A percentile compares a stretch with the other conserved stretches of the same genome.
phyloP scores from a whole-genome alignment of 2,329 filamentous ascomycete species.

The Fusarium penzigii region DNA sequence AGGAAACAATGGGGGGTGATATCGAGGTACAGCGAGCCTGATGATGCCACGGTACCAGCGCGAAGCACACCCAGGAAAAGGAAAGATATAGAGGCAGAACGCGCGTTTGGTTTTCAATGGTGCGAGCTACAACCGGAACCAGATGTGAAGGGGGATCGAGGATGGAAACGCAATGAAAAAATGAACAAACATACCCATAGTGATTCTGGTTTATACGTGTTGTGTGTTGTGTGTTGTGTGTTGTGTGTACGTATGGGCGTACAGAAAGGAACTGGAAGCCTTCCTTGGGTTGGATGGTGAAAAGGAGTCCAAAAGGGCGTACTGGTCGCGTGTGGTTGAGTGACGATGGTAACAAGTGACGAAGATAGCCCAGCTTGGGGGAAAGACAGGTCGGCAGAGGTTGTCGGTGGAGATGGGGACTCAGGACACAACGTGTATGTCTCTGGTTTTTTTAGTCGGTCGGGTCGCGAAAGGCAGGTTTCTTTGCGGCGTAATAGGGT shows the following conservation, averaged over 20 bases:
- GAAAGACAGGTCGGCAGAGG: slow-evolving; percentile 22
- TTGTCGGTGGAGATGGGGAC: slow-evolving; percentile 25
- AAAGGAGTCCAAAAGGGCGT: slow-evolving; percentile 4
- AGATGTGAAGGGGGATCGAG: background rate
- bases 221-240: slow-evolving; percentile 6
- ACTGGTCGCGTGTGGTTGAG: slow-evolving; percentile 30
- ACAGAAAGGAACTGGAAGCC: slow-evolving; percentile 19
- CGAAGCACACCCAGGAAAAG: background rate
- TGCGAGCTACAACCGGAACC: slow-evolving; percentile 3
- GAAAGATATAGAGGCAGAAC: background rate
- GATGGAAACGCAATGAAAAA: slow-evolving; percentile 14
- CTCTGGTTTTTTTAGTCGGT: slow-evolving; percentile 23
- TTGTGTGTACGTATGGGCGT: slow-evolving; percentile 16
- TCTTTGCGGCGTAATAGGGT: slow-evolving; percentile 20
- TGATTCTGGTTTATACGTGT: slow-evolving; percentile 18
- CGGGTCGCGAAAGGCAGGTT: slow-evolving; percentile 17
- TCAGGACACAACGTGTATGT: slow-evolving; percentile 24
- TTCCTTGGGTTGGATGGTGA: slow-evolving; percentile 25
- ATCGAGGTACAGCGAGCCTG: background rate
- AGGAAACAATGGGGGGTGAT: background rate
- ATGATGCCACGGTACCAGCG: background rate
- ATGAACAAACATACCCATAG: slow-evolving; percentile 32
- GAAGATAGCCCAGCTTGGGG: slow-evolving; percentile 21
- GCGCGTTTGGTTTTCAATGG: background rate
- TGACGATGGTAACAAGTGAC: slow-evolving; percentile 26